Evolutionary conservation across 257 asterid genomes (phyloP), one percentile per base, ranked within the genome.

Genomic region (Prunella vulgaris): DNA sequence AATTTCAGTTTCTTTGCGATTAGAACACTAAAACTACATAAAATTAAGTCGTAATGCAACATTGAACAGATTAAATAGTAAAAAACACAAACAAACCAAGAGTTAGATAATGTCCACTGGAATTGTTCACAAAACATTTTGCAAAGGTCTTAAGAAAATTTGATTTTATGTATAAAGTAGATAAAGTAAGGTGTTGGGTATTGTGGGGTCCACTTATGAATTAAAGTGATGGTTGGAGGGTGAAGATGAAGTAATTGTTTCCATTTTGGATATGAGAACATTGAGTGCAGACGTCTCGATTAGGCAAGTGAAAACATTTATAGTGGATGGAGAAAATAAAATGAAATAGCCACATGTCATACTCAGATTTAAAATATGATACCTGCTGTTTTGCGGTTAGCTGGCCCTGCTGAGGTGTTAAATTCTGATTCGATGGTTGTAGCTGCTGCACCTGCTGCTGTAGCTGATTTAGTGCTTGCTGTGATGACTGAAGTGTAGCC

Each of bases 401-500:
- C 64, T 79, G 71, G 76, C 84, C 82, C 81, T 86, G 98, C 69
- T 79, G 94, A 49, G 84, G 64, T 15, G 82, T 66, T 77, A 74
- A 60, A 78, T 64, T 84, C 65, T 80, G 91, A 73, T 76, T 84
- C 6, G 96, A 72, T n/a, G 96, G 95, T 62, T 90, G 97, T 75
- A 86, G 84, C 81, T 82, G 86, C 78, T 86, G 97, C 77, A 90
- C 20, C 78, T 93, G 98, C 78, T 90, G 97, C 76, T 93, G 98
- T 76, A 93, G 89, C 85, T 93, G 96, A 77, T 88, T 84, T 58
- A 93, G 78, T 46, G 96, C 81, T 77, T 88, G 93, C 70, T 86
- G 96, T 4, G 97, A 93, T 18, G 97, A 88, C 66, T 93, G 98
- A 75, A 88, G 86, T 40, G 95, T 88, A 40, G 96, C 98, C 84